Percentiles rank a stretch among this genome's conserved stretches.
Conservation (phyloP, 495 filamentous ascomycete species). For the Daldinia childiae region DNA sequence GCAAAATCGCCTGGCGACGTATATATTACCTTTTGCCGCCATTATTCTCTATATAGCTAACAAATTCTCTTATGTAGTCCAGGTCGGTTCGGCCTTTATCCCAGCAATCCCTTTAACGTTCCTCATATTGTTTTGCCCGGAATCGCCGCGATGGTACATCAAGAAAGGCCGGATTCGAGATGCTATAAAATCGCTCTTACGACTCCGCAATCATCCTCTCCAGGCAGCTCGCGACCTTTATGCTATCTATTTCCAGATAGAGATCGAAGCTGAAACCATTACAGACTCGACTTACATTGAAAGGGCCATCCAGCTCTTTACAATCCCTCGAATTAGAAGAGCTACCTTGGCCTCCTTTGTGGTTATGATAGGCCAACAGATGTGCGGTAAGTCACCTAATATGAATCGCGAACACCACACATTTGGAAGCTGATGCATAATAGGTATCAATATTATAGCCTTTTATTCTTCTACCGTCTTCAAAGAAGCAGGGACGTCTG, state of each 20-base stretch:
- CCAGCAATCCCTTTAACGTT: constrained; percentile 72
- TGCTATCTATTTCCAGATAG: constrained; percentile 67
- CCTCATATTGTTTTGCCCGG: constrained; percentile 71
- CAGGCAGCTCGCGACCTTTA: constrained; percentile 74
- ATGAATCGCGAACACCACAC: background rate
- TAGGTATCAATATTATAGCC: constrained; percentile 69
- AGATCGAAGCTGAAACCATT: constrained; percentile 57
- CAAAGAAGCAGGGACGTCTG: constrained; percentile 57
- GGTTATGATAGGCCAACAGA: constrained; percentile 75
- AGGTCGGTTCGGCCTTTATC: constrained; percentile 73
- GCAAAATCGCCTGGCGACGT: constrained; percentile 66
- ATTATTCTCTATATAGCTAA: background rate
- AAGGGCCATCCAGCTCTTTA: constrained; percentile 72
- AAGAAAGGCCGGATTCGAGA: constrained; percentile 64
- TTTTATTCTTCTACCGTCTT: constrained; percentile 75
- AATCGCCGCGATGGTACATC: constrained; percentile 76
- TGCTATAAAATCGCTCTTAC: constrained; percentile 68
- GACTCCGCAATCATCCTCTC: constrained; percentile 67
- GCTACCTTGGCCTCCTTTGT: constrained; percentile 68
- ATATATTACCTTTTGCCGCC: constrained; percentile 6
- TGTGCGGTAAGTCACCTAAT: constrained; percentile 55
- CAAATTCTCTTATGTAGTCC: constrained; percentile 47
- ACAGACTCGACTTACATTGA: constrained; percentile 59
- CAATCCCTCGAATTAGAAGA: constrained; percentile 72
- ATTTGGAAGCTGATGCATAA: constrained; percentile 25